A percentile compares a stretch with the other conserved stretches of the same genome.
Evolutionary conservation across 2,329 filamentous ascomycete species (phyloP).

Genomic region (Colletotrichum agaves): DNA sequence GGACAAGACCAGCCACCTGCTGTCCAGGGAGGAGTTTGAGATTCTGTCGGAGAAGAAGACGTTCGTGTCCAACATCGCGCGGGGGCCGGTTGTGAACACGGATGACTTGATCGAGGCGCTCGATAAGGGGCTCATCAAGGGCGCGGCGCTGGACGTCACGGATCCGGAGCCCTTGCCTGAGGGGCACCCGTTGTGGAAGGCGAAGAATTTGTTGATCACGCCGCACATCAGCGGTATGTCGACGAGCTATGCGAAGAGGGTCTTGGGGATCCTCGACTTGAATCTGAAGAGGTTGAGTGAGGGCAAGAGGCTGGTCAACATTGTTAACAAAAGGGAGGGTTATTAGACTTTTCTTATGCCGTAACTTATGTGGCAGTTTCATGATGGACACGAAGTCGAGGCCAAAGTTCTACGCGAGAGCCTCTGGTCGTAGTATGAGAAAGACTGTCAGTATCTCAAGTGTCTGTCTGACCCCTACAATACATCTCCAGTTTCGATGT

Average conservation of each 20-base stretch:
- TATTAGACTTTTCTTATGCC: not conserved
- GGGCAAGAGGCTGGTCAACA: conserved; percentile 52
- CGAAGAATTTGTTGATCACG: conserved; percentile 74
- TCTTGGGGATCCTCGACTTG: conserved; percentile 54
- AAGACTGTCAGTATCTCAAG: too few species aligned
- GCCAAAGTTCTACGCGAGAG: too few species aligned
- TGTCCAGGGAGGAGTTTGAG: conserved; percentile 62
- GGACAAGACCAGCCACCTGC: conserved; percentile 56
- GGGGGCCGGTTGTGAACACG: conserved; percentile 63
- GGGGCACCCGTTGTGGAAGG: conserved; percentile 75
- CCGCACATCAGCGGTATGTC: conserved; percentile 60
- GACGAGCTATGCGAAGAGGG: conserved; percentile 51
- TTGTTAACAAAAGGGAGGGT: conserved; percentile 48
- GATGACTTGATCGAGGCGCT: conserved; percentile 72
- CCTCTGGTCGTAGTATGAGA: too few species aligned
- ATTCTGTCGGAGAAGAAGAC: conserved; percentile 59
- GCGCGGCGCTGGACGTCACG: conserved; percentile 81
- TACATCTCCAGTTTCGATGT: too few species aligned
- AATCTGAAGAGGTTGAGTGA: conserved; percentile 53
- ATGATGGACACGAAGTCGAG: not conserved
- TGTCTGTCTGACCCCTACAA: too few species aligned
- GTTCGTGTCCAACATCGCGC: conserved; percentile 77
- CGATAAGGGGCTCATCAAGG: conserved; percentile 66
- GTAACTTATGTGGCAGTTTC: not conserved
- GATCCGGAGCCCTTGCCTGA: conserved; percentile 81